Percentiles rank a stretch among this genome's conserved stretches.
Evolutionary conservation across 1,284 basidiomycete species (phyloP).

Genomic region (Entoloma clypeatum): DNA sequence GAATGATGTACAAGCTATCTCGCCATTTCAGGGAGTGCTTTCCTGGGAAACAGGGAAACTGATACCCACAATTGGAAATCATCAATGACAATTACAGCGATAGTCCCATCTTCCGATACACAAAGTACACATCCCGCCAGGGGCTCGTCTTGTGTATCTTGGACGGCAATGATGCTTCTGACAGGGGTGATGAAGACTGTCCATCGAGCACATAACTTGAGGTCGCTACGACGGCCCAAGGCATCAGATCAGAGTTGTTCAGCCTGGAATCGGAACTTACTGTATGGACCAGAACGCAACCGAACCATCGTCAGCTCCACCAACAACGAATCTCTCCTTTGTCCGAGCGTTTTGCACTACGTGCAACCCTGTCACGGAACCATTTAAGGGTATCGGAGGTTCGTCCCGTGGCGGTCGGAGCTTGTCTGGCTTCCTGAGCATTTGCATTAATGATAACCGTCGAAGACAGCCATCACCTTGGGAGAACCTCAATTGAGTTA

Average conservation of each 20-base stretch:
- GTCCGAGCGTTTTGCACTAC: constrained; percentile 52
- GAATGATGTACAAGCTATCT: constrained; percentile 69
- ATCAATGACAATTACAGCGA: constrained; percentile 76
- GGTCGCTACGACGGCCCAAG: constrained; percentile 41
- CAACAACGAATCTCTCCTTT: constrained; percentile 57
- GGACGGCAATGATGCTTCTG: constrained; percentile 52
- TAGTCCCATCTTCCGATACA: constrained; percentile 75
- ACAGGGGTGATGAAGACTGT: constrained; percentile 67
- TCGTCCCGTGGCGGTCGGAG: constrained; percentile 21
- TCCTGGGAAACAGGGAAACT: constrained; percentile 2
- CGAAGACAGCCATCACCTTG: constrained; percentile 55
- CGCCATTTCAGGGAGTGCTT: constrained; percentile 9
- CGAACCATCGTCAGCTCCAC: constrained; percentile 72
- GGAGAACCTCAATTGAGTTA: constrained; percentile 3
- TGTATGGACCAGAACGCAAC: constrained; percentile 65
- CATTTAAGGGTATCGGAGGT: constrained; percentile 46
- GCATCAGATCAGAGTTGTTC: constrained; percentile 5
- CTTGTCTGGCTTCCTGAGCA: constrained; percentile 21
- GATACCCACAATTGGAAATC: constrained; percentile 68
- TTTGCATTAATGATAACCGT: constrained; percentile 27
- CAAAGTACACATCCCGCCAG: constrained; percentile 73
- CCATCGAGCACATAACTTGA: constrained; percentile 65
- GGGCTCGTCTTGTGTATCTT: constrained; percentile 53
- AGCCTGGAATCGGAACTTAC: constrained; percentile 36
- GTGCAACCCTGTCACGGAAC: constrained; percentile 49